phyloP scores from a whole-genome alignment of 106 monocot species.

The Acanthochlamys bracteata region DNA sequence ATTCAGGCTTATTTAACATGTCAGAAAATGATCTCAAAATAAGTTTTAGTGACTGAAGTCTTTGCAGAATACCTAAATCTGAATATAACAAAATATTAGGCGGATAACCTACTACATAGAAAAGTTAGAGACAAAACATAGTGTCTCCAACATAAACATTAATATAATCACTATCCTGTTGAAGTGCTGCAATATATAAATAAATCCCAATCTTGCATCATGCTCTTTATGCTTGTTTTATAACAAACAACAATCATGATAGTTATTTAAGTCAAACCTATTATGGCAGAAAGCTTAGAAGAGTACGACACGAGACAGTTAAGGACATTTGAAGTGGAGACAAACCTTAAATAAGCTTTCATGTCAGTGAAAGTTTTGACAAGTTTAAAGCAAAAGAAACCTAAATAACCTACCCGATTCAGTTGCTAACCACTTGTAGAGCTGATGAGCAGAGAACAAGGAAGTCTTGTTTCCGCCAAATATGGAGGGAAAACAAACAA shows the following conservation, averaged over 20 bases:
- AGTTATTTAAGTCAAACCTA: slow-evolving; percentile 13
- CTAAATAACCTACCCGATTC: background rate
- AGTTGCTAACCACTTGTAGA: slow-evolving; percentile 8
- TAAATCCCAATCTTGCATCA: slow-evolving; percentile 13
- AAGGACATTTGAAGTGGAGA: slow-evolving; percentile 14
- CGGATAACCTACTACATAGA: too few species aligned
- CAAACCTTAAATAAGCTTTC: slow-evolving; percentile 11
- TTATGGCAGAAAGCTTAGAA: slow-evolving; percentile 13
- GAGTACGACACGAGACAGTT: slow-evolving; percentile 15
- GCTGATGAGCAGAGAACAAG: slow-evolving; percentile 2
- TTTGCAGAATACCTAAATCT: too few species aligned
- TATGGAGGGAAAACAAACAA: background rate
- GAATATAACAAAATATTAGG: too few species aligned
- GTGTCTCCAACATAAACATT: too few species aligned
- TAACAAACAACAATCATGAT: slow-evolving; percentile 8
- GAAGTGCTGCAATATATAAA: slow-evolving; percentile 8
- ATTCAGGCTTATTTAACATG: too few species aligned
- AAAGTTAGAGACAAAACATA: too few species aligned
- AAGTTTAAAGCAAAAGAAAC: slow-evolving; percentile 12
- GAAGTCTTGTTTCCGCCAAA: slow-evolving; percentile 4
- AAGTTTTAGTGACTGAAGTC: too few species aligned
- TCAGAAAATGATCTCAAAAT: too few species aligned
- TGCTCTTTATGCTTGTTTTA: background rate
- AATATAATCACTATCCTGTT: background rate
- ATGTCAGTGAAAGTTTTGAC: slow-evolving; percentile 18